Evolutionary conservation across 495 filamentous ascomycete species (phyloP).

Genomic region (Talaromyces proteolyticus): DNA sequence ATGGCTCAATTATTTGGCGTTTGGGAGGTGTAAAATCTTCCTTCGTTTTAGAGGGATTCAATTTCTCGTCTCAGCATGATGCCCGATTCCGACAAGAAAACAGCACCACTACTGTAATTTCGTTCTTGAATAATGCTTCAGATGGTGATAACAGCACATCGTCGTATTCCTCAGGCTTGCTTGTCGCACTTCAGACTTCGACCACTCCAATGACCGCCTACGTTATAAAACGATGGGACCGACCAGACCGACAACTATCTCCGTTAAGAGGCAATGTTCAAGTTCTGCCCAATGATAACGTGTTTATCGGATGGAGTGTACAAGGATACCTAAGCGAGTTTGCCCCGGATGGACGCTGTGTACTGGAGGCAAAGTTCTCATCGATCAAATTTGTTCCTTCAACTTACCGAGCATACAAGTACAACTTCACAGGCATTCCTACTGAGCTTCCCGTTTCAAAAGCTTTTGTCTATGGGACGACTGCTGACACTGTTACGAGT

Average conservation of each 20-base stretch:
- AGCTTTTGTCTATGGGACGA: constrained; percentile 30
- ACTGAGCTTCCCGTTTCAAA: constrained; percentile 25
- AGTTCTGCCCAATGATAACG: constrained; percentile 47
- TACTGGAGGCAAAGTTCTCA: constrained; percentile 38
- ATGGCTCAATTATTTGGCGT: constrained; percentile 53
- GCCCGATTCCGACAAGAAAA: constrained; percentile 47
- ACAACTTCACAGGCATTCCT: constrained; percentile 29
- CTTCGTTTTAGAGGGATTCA: constrained; percentile 36
- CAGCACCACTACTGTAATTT: constrained; percentile 43
- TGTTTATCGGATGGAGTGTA: constrained; percentile 55
- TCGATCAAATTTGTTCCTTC: constrained; percentile 26
- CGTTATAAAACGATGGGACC: constrained; percentile 30
- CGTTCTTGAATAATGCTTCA: constrained; percentile 50
- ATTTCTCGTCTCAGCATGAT: constrained; percentile 58
- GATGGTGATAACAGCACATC: constrained; percentile 34
- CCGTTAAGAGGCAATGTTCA: constrained; percentile 57
- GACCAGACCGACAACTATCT: constrained; percentile 44
- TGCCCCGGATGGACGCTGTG: constrained; percentile 41
- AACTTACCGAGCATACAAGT: constrained; percentile 38
- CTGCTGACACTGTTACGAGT: constrained; percentile 24
- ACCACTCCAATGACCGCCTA: constrained; percentile 37
- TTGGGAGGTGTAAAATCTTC: constrained; percentile 42
- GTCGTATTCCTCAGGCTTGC: constrained; percentile 43
- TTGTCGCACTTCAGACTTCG: constrained; percentile 45
- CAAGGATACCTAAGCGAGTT: constrained; percentile 52